Conservation (phyloP, 1,139 yeast genomes). For the Geotrichum cucujoidarum region DNA sequence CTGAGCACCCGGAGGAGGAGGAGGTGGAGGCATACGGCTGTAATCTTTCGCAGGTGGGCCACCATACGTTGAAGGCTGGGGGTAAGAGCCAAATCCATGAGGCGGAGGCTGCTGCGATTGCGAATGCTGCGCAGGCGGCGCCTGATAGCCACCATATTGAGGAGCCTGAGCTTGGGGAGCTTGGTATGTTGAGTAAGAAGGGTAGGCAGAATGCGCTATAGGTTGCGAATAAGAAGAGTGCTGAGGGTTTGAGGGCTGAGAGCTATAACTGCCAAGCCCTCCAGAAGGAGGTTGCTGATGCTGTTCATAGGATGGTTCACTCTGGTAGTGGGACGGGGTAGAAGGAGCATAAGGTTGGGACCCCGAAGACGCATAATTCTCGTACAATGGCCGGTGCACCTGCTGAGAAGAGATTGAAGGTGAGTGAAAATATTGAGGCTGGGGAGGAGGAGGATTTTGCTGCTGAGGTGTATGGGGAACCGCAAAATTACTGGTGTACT, state of each 20-base stretch:
- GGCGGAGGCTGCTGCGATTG: slow-evolving; percentile 38
- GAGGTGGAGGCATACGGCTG: slow-evolving; percentile 19
- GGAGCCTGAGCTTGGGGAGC: slow-evolving; percentile 14
- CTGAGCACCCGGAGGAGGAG: slow-evolving; percentile 14
- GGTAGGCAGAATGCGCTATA: slow-evolving; percentile 16
- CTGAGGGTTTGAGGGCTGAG: not conserved
- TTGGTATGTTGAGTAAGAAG: slow-evolving; percentile 18
- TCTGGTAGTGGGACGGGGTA: not conserved
- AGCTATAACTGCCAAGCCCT: not conserved
- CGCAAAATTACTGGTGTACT: slow-evolving; percentile 11
- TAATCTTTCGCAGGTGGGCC: slow-evolving; percentile 36
- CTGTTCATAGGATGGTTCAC: not conserved
- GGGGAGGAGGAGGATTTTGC: slow-evolving; percentile 4
- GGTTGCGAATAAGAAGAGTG: slow-evolving; percentile 22
- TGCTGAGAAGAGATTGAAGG: slow-evolving; percentile 12
- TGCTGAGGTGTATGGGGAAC: slow-evolving; percentile 15
- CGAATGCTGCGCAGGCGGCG: slow-evolving; percentile 17
- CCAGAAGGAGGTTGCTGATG: slow-evolving; percentile 12
- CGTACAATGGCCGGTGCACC: not conserved
- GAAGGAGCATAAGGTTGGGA: not conserved
- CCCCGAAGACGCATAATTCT: not conserved
- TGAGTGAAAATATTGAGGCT: slow-evolving; percentile 17
- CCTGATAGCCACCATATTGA: slow-evolving; percentile 10
- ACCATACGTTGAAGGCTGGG: slow-evolving; percentile 31
- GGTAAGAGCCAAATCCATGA: slow-evolving; percentile 27